A percentile compares a stretch with the other conserved stretches of the same genome.
Conservation (phyloP, 1,139 yeast genomes). For the Pichia sp. region DNA sequence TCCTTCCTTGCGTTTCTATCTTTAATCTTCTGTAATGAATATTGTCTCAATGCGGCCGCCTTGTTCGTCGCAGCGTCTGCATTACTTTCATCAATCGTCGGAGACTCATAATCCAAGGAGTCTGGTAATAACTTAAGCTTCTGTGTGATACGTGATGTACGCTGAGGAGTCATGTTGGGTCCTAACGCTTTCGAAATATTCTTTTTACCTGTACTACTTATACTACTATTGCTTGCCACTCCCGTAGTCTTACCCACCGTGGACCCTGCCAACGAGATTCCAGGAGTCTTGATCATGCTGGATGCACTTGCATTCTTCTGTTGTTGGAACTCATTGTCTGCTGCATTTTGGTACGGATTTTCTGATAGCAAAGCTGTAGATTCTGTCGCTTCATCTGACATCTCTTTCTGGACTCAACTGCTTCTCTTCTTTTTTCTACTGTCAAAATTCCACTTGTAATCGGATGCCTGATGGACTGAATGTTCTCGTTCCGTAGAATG, state of each 20-base stretch:
- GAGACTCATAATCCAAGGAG: conserved; percentile 44
- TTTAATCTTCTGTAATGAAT: conserved; percentile 64
- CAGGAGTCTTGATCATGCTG: background rate
- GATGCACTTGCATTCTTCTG: background rate
- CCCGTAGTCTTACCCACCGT: background rate
- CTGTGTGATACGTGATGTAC: conserved; percentile 84
- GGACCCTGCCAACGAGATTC: background rate
- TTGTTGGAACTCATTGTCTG: conserved; percentile 1
- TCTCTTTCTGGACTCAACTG: background rate
- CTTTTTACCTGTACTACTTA: conserved; percentile 1
- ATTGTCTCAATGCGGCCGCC: conserved; percentile 18
- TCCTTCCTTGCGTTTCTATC: conserved; percentile 92
- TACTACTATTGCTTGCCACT: background rate
- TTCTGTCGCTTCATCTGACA: conserved; percentile 22
- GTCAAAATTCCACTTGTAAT: background rate
- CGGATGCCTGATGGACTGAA: background rate
- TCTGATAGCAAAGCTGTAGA: conserved; percentile 36
- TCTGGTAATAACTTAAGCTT: conserved; percentile 85
- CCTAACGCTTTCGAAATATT: conserved; percentile 21
- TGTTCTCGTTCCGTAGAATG: background rate
- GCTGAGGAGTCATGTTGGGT: conserved; percentile 62
- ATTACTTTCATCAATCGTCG: conserved; percentile 53
- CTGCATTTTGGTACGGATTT: conserved; percentile 31
- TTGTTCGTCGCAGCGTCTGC: conserved; percentile 7
- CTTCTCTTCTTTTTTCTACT: background rate